Evolutionary conservation across 352 stramenopile genomes (phyloP).

Genomic region (Elongisporangium prolatum): DNA sequence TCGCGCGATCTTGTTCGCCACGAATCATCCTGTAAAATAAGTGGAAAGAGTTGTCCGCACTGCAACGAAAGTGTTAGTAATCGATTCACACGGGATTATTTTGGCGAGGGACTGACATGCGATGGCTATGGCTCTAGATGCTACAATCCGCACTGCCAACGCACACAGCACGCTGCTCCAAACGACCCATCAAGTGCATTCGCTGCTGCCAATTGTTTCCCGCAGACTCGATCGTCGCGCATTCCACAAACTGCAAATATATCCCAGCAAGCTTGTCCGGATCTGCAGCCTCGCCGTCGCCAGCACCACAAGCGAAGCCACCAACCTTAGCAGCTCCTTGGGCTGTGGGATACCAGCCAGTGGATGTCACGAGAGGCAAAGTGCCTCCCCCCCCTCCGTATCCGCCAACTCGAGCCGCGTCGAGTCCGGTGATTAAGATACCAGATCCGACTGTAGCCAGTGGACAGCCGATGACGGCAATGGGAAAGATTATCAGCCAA

Average conservation of each 20-base stretch:
- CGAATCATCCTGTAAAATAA: constrained; percentile 66
- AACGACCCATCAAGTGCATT: constrained; percentile 81
- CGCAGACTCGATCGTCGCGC: constrained; percentile 62
- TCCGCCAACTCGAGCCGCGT: constrained; percentile 21
- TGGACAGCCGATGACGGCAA: no score
- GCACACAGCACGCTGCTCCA: constrained; percentile 57
- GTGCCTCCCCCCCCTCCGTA: constrained; percentile 49
- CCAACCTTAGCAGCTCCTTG: background rate
- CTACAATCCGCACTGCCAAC: constrained; percentile 30
- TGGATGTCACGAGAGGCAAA: constrained; percentile 7
- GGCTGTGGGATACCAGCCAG: background rate
- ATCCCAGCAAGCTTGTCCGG: constrained; percentile 12
- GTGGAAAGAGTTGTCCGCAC: constrained; percentile 52
- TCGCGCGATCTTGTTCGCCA: constrained; percentile 53
- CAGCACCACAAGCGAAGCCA: constrained; percentile 1
- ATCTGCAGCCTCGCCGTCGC: background rate
- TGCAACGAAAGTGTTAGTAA: constrained; percentile 54
- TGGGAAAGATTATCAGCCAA: no score
- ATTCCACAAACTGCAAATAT: constrained; percentile 70
- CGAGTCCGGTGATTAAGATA: background rate
- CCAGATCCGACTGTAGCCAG: background rate
- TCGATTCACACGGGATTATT: background rate
- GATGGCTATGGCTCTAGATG: constrained; percentile 29
- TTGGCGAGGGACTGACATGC: background rate
- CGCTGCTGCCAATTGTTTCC: constrained; percentile 75